A percentile compares a stretch with the other conserved stretches of the same genome.
Conservation (phyloP, 2,329 filamentous ascomycete genomes). For the Penicillium sp. region DNA sequence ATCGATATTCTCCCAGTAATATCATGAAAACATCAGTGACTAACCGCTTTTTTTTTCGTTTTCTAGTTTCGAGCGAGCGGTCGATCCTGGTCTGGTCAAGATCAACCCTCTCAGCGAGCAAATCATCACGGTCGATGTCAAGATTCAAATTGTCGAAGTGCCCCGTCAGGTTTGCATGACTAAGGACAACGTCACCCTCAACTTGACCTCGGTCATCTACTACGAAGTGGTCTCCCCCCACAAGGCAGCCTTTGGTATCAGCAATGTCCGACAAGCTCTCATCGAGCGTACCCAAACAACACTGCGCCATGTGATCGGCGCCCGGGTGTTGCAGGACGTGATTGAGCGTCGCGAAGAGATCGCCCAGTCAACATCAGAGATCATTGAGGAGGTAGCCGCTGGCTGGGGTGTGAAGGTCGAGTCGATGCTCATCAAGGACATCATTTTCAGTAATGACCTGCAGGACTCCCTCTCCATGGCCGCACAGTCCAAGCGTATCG, state of each 20-base stretch:
- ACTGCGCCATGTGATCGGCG: conserved; percentile 91
- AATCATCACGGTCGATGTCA: conserved; percentile 91
- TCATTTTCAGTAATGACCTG: conserved; percentile 92
- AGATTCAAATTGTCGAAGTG: conserved; percentile 97
- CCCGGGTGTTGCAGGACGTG: conserved; percentile 92
- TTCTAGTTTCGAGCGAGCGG: conserved; percentile 76
- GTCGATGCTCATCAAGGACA: conserved; percentile 99
- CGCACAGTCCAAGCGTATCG: conserved; percentile 95
- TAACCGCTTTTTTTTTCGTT: background rate
- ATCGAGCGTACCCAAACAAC: conserved; percentile 98
- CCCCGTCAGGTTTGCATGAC: conserved; percentile 98
- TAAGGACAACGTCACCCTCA: conserved; percentile 95
- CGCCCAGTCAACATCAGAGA: conserved; percentile 90
- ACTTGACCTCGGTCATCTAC: conserved; percentile 96
- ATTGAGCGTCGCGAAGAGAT: conserved; percentile 98
- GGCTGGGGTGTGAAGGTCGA: conserved; percentile 97
- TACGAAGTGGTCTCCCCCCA: conserved; percentile 95
- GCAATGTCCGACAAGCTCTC: conserved; percentile 92
- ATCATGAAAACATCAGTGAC: background rate
- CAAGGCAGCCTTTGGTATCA: conserved; percentile 95
- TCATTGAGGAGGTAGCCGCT: conserved; percentile 90
- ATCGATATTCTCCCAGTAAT: background rate
- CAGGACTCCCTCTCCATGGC: conserved; percentile 98
- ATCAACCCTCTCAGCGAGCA: conserved; percentile 93
- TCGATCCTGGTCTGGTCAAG: conserved; percentile 95